Percentiles rank a stretch among this genome's conserved stretches.
These are phyloP conservation scores for Diplodia corticola DNA, from an alignment of 2,329 filamentous ascomycete genomes.

Conservation along the genomic window DNA sequence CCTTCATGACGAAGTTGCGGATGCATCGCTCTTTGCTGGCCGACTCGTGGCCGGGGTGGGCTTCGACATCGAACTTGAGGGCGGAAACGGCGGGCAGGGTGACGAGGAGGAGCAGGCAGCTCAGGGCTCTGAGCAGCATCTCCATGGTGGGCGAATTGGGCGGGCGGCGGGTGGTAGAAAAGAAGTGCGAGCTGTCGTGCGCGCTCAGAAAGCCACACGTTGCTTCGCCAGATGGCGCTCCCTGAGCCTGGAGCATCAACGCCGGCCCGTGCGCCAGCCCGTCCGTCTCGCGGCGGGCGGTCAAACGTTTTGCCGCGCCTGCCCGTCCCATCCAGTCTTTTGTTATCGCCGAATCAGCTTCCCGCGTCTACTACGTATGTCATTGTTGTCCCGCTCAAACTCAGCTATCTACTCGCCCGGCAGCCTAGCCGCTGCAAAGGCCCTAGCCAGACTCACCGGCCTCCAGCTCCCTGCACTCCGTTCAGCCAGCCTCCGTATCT, in stretches of 20 bases:
- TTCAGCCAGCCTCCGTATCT: neutral
- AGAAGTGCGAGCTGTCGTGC: neutral
- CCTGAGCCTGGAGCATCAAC: neutral
- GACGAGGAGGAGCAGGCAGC: slow-evolving; percentile 42
- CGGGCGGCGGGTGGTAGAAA: neutral
- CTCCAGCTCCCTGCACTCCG: neutral
- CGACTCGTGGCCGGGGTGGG: slow-evolving; percentile 63
- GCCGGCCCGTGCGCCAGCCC: neutral
- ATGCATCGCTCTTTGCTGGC: slow-evolving; percentile 80
- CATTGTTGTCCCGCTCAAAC: neutral
- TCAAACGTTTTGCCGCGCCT: neutral
- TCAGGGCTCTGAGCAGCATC: slow-evolving; percentile 36
- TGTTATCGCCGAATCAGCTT: neutral
- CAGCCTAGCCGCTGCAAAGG: too few relatives aligned
- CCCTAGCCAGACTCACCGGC: too few relatives aligned
- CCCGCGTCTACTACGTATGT: neutral
- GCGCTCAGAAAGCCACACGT: slow-evolving; percentile 11
- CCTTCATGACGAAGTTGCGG: slow-evolving; percentile 89
- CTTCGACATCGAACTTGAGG: slow-evolving; percentile 90
- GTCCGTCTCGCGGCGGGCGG: neutral
- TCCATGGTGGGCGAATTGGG: slow-evolving; percentile 34
- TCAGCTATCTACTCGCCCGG: neutral
- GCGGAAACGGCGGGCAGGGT: slow-evolving; percentile 55
- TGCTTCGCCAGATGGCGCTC: neutral
- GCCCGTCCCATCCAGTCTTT: neutral